phyloP scores from a whole-genome alignment of 495 filamentous ascomycete genomes.

The Staphylotrichum tortipilum region DNA sequence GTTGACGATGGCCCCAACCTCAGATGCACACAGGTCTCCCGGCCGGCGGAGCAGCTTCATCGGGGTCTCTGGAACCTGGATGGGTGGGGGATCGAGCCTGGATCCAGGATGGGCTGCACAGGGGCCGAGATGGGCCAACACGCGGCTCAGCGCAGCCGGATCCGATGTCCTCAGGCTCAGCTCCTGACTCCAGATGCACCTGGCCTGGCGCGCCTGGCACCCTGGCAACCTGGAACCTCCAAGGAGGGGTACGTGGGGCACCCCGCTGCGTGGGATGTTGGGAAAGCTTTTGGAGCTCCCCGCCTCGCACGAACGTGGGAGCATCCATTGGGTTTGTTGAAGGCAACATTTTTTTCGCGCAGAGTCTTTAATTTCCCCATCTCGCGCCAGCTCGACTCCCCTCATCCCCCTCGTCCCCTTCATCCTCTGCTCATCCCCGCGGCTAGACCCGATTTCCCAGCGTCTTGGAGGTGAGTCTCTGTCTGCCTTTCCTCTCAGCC shows the following conservation, averaged over 20 bases:
- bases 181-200: no score
- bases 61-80: neutral
- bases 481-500: neutral
- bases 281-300: constrained; percentile 13
- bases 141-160: no score
- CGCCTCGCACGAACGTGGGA: neutral
- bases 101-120: neutral
- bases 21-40: no score
- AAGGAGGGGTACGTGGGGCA: constrained; percentile 7
- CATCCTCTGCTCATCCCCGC: neutral
- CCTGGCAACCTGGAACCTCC: neutral
- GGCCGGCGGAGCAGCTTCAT: no score
- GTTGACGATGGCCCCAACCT: no score
- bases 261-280: constrained; percentile 14
- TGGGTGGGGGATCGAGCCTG: neutral
- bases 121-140: neutral
- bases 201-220: no score
- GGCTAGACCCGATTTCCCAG: neutral
- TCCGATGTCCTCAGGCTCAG: no score
- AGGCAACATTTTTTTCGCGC: constrained; percentile 11
- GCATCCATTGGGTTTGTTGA: constrained; percentile 5
- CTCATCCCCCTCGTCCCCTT: neutral
- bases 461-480: neutral
- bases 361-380: neutral
- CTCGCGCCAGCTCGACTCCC: neutral